phyloP scores from a whole-genome alignment of 768 basidiomycete species.

The Leucocoprinus leucothites region DNA sequence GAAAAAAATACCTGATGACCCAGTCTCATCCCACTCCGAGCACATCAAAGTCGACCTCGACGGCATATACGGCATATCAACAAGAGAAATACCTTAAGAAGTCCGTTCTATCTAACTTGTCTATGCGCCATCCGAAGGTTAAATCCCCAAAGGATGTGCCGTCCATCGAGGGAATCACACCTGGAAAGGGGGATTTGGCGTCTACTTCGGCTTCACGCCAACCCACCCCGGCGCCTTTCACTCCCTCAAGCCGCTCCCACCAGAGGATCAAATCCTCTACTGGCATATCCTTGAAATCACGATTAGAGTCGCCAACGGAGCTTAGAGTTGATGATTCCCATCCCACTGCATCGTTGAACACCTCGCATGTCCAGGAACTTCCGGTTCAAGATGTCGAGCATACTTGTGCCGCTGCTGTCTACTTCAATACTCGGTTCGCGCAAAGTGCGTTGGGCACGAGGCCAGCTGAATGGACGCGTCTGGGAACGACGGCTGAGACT shows the following conservation, averaged over 20 bases:
- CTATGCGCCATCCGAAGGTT: background rate
- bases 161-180: background rate
- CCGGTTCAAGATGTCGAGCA: background rate
- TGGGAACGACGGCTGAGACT: background rate
- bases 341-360: background rate
- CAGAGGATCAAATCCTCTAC: too few species aligned
- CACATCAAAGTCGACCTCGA: background rate
- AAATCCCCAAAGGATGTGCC: background rate
- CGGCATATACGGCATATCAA: background rate
- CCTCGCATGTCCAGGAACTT: background rate
- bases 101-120: background rate
- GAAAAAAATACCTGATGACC: background rate
- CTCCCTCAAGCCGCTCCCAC: too few species aligned
- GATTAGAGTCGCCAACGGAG: too few species aligned
- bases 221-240: too few species aligned
- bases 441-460: background rate
- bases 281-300: too few species aligned
- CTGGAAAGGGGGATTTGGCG: too few species aligned
- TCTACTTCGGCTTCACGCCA: too few species aligned
- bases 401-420: background rate
- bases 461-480: background rate
- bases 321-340: too few species aligned
- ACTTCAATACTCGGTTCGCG: constrained; percentile 4
- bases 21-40: background rate
- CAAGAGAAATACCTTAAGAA: background rate